Evolutionary conservation across 768 basidiomycete species (phyloP).

Genomic region (Austroboletus festivus): DNA sequence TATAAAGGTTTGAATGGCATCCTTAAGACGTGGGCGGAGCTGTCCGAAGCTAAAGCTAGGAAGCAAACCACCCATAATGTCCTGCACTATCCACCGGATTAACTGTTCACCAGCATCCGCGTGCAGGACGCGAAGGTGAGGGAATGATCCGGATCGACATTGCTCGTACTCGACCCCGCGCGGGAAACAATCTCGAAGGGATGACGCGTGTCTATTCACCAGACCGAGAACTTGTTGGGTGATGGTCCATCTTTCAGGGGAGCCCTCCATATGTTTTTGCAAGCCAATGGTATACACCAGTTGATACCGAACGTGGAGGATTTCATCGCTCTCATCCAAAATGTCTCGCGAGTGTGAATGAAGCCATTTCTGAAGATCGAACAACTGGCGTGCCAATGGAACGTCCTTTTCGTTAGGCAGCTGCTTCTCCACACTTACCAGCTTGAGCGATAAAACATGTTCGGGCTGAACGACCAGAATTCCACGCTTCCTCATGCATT

Average conservation of each 20-base stretch:
- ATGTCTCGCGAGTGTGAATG: background rate
- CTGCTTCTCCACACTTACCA: background rate
- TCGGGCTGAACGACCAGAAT: background rate
- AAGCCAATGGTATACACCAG: background rate
- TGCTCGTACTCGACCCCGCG: background rate
- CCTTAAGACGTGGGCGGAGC: too few species aligned
- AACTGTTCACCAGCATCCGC: background rate
- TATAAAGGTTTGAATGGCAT: too few species aligned
- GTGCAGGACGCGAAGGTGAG: background rate
- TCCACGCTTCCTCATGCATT: background rate
- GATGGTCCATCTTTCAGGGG: background rate
- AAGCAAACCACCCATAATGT: background rate
- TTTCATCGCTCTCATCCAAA: background rate
- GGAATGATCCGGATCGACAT: background rate
- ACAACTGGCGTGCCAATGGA: background rate
- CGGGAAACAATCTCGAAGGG: background rate
- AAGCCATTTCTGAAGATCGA: background rate
- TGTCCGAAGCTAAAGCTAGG: background rate
- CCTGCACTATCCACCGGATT: background rate
- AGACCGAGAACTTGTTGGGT: background rate
- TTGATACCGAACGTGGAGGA: background rate
- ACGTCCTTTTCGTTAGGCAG: background rate
- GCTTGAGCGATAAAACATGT: background rate
- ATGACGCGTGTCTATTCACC: background rate
- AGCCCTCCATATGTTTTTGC: background rate